Evolutionary conservation across 2,329 filamentous ascomycete genomes (phyloP).

Genomic region (Penicillium brasilianum): DNA sequence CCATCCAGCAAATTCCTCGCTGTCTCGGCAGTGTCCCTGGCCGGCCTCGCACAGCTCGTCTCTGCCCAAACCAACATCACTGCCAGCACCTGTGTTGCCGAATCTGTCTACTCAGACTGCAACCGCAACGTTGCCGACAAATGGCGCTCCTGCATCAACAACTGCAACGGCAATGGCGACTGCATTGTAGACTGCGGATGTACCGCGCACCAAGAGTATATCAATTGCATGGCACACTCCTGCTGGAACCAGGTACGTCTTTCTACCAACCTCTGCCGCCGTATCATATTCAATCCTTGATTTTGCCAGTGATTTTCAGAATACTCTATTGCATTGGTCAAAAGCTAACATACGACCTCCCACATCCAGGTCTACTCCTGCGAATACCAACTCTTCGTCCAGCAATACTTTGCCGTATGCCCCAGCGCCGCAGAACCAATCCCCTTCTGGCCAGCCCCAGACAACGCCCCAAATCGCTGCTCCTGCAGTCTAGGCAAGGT

Average conservation of each 20-base stretch:
- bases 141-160: constrained; percentile 27
- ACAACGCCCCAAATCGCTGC: constrained; percentile 42
- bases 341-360: neutral
- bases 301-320: too few species aligned
- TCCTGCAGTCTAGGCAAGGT: constrained; percentile 46
- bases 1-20: constrained; percentile 21
- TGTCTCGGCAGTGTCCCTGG: constrained; percentile 17
- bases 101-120: constrained; percentile 27
- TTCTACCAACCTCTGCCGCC: neutral
- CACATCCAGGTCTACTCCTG: constrained; percentile 43
- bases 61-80: constrained; percentile 34
- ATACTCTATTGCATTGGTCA: neutral
- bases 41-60: constrained; percentile 21
- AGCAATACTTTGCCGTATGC: constrained; percentile 42
- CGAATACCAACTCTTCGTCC: constrained; percentile 47
- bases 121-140: constrained; percentile 28
- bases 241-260: constrained; percentile 47
- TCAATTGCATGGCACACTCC: constrained; percentile 45
- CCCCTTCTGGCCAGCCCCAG: constrained; percentile 47
- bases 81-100: constrained; percentile 24
- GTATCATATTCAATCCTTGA: neutral
- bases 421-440: constrained; percentile 37
- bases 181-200: constrained; percentile 33
- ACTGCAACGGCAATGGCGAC: constrained; percentile 28
- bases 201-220: constrained; percentile 32